phyloP scores from a whole-genome alignment of 2,329 filamentous ascomycete species.

The Stromatinia cepivora region DNA sequence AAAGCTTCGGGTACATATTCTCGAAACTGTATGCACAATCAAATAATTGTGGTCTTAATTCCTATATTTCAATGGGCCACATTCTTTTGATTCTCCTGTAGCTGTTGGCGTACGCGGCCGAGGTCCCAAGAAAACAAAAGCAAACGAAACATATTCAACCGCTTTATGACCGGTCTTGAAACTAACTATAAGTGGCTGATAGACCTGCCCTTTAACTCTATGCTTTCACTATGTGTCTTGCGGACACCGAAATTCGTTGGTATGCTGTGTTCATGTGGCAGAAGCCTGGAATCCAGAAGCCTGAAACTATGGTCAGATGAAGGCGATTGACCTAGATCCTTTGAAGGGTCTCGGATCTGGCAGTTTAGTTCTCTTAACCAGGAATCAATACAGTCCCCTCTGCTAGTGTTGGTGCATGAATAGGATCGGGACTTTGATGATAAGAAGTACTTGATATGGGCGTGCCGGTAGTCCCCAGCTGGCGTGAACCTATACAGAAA shows the following conservation, averaged over 20 bases:
- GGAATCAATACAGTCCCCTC: neutral
- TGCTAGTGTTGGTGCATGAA: neutral
- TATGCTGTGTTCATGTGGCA: neutral
- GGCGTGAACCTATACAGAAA: neutral
- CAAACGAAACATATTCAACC: neutral
- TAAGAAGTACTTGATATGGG: neutral
- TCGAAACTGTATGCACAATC: neutral
- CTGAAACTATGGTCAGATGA: neutral
- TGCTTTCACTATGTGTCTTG: neutral
- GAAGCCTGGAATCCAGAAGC: neutral
- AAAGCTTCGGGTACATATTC: neutral
- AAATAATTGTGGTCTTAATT: neutral
- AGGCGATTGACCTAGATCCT: neutral
- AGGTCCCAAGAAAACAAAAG: neutral
- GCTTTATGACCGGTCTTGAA: neutral
- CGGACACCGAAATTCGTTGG: neutral
- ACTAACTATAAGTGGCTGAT: neutral
- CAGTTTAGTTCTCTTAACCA: neutral
- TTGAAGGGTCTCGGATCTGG: neutral
- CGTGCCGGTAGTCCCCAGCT: neutral
- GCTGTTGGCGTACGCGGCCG: constrained; percentile 6
- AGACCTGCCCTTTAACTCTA: neutral
- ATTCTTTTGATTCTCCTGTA: neutral
- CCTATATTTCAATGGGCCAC: neutral
- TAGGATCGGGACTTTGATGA: neutral